Base-by-base conservation (phyloP, 2,329 filamentous ascomycete species). In the Fusarium lateritium region DNA sequence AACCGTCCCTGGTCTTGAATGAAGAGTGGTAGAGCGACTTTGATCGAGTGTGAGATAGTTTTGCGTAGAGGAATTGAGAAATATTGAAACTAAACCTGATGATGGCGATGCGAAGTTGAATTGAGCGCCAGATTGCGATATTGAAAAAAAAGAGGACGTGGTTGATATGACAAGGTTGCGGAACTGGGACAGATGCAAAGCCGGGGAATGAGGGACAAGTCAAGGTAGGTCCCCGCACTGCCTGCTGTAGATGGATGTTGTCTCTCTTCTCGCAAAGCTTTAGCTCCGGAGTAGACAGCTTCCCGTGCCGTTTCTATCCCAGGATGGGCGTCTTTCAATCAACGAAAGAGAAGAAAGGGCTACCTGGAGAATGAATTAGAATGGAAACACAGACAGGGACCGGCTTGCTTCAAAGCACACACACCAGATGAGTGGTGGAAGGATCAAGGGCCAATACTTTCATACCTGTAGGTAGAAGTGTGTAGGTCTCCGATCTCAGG, bases 181-280 rank as follows among this genome's bases (percentile, higher is more conserved):
- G 65, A 62, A 73, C 62, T 61, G 64, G 64, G 53, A 69, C 60
- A 70, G 69, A 63, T 54, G 53, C 49, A 67, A 61, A 64, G 63
- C 55, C 59, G 62, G 67, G 70, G 63, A 63, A 68, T 56, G 62
- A 70, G 62, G 62, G 58, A 72, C 53, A 61, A 56, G 62, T 57
- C 55, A 59, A 67, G 60, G 43, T 40, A 62, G 54, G 62, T 59
- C 73, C 73, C 73, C 73, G 70, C 73, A 73, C 60, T 66, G 26
- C 62, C 49, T 55, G 54, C 36, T 55, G 36, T 44, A 55, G 52
- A 63, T 56, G 38, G 65, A 63, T 46, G 73, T 75, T 75, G 68
- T 75, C 73, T 75, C 73, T 75, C 73, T 66, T 75, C 73, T 72
- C 70, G 64, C 66, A 58, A 53, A 50, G 45, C 31, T 65, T 70